Percentiles rank a stretch among this genome's conserved stretches.
These are phyloP conservation scores for Neoboletus brunneissimus DNA, from an alignment of 768 basidiomycete genomes.

Conservation along the genomic window DNA sequence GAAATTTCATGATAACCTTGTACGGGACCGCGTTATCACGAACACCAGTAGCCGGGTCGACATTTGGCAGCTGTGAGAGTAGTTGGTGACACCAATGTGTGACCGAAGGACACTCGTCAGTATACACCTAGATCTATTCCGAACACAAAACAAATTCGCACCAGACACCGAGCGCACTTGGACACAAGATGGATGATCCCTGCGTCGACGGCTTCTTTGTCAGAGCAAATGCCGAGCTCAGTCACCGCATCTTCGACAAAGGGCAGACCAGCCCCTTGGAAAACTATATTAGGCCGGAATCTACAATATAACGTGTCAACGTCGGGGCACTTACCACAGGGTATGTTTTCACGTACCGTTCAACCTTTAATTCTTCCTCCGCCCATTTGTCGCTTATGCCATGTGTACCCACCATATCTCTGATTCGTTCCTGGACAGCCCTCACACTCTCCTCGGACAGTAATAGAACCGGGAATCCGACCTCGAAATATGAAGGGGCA, in stretches of 20 bases:
- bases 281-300: slow-evolving; percentile 75
- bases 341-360: slow-evolving; percentile 43
- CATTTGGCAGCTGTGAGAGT: slow-evolving; percentile 64
- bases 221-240: slow-evolving; percentile 52
- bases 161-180: slow-evolving; percentile 70
- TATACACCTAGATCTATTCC: slow-evolving; percentile 1
- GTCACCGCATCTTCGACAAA: slow-evolving; percentile 74
- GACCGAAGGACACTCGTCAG: slow-evolving; percentile 1
- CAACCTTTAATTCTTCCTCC: slow-evolving; percentile 47
- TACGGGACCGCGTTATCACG: slow-evolving; percentile 72
- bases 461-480: slow-evolving; percentile 67
- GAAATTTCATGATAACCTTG: slow-evolving; percentile 73
- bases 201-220: slow-evolving; percentile 16
- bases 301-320: slow-evolving; percentile 34
- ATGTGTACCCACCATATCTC: slow-evolving; percentile 45
- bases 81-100: slow-evolving; percentile 17
- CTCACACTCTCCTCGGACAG: slow-evolving; percentile 64
- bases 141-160: slow-evolving; percentile 34
- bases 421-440: slow-evolving; percentile 48
- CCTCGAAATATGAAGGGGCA: slow-evolving; percentile 59
- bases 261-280: slow-evolving; percentile 59
- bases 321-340: background rate
- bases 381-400: slow-evolving; percentile 54
- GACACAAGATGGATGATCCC: slow-evolving; percentile 55
- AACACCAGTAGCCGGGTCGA: slow-evolving; percentile 59